These are phyloP conservation scores for Colletotrichum falcatum DNA, from an alignment of 2,329 filamentous ascomycete species.

Conservation along the genomic window DNA sequence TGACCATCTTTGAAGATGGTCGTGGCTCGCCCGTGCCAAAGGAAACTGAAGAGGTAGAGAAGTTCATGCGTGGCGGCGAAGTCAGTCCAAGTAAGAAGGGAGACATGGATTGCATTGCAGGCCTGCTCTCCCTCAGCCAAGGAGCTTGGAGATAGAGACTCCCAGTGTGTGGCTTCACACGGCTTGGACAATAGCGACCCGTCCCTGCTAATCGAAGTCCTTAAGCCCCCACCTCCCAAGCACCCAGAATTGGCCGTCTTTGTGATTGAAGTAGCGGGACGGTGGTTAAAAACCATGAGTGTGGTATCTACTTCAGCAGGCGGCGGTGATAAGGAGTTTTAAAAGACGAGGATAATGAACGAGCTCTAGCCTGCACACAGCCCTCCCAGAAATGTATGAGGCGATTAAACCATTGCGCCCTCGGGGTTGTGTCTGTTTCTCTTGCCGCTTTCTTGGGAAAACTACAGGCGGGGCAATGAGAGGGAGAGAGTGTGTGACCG, in stretches of 20 bases:
- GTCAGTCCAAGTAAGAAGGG: conserved; percentile 78
- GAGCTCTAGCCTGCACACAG: not conserved
- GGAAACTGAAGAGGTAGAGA: conserved; percentile 71
- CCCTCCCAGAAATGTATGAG: not conserved
- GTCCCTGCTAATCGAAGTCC: not conserved
- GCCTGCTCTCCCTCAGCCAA: conserved; percentile 88
- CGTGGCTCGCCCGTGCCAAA: conserved; percentile 45
- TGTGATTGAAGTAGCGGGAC: conserved; percentile 2
- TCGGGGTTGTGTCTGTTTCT: not conserved
- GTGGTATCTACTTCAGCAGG: not conserved
- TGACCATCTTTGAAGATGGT: conserved; percentile 67
- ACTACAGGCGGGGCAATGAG: not conserved
- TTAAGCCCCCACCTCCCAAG: not conserved
- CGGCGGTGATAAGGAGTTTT: too few species aligned
- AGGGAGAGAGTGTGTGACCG: not conserved
- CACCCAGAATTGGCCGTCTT: not conserved
- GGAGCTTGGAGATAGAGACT: conserved; percentile 81
- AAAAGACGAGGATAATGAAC: not conserved
- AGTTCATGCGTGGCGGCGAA: conserved; percentile 76
- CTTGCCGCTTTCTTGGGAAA: not conserved
- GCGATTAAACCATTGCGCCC: not conserved
- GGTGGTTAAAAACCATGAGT: not conserved
- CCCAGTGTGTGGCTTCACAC: conserved; percentile 15
- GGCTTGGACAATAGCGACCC: too few species aligned
- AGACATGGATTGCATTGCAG: conserved; percentile 90